Evolutionary conservation across 2,329 filamentous ascomycete genomes (phyloP), one percentile per base, ranked within the genome.

Genomic region (Ophiostoma novo-ulmi): DNA sequence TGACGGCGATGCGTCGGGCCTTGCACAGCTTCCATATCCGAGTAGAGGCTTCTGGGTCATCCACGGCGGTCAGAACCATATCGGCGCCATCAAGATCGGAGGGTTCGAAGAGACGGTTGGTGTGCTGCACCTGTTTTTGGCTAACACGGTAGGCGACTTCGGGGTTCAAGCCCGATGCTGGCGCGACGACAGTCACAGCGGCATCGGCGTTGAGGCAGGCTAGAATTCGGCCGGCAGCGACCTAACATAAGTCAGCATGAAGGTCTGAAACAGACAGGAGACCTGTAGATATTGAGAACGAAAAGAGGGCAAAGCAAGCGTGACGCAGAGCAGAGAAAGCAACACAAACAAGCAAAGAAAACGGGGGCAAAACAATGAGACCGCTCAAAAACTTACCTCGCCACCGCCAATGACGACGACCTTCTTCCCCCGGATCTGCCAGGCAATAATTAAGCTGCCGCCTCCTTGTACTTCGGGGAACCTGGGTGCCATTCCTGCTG

Each of bases 131-230:
- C 78, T 96, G 91, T 64, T 87, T 85, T 75, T 91, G 84, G 70
- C 88, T 83, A 70, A 97, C 85, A 72, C 95, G 92, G 80, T 91
- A 89, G 69, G 90, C 89, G 61, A 98, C 94, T 81, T 99, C 95
- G 14, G 91, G 86, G 79, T 96, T 96, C 70, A 98, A 87, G 69
- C 94, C 93, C 5, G 88, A 83, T 68, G 86, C 81, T 1, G 95
- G 95, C 73, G 89, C 92, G 38, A 98, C 88, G 73, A 98, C 89
- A 26, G 90, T 94, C 70, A 99, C 92, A 78, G 88, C 87, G 77
- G 94, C 95, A 77, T 98, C 94, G 80, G 95, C 95, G 78, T 97
- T 96, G 81, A 97, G 92, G 73, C 94, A 90, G 81, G 97, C 92
- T 72, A 97, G 85, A 76, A 99, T 97, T 73, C 95, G 92, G 70